Conservation (phyloP, 768 basidiomycete species). For the Suillus tomentosus region DNA sequence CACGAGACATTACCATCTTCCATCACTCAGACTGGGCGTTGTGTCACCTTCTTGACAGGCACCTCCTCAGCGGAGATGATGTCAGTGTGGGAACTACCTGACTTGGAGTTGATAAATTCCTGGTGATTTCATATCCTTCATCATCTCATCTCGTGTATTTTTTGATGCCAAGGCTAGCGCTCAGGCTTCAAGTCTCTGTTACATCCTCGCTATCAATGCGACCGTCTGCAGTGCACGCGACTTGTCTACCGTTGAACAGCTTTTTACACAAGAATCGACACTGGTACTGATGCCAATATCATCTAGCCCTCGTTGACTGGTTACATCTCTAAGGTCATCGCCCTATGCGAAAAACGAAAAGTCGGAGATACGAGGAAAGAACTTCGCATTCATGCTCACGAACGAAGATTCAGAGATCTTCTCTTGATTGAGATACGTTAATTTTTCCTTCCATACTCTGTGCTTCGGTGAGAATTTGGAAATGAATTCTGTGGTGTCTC, state of each 20-base stretch:
- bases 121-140: neutral
- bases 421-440: neutral
- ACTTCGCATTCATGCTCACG: neutral
- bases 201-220: neutral
- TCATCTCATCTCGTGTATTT: neutral
- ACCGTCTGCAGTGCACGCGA: neutral
- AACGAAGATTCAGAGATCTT: neutral
- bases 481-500: neutral
- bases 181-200: neutral
- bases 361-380: neutral
- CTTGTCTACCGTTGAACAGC: neutral
- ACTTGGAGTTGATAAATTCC: neutral
- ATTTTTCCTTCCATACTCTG: neutral
- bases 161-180: neutral
- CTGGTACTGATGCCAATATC: neutral
- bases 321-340: neutral
- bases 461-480: neutral
- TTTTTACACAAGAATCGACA: neutral
- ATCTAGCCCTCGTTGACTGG: neutral
- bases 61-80: neutral
- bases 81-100: neutral
- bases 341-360: neutral
- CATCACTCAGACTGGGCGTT: neutral
- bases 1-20: neutral
- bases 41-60: neutral